A percentile compares a stretch with the other conserved stretches of the same genome.
These are phyloP conservation scores for Nicotiana tabacum DNA, from an alignment of 257 asterid genomes.

Conservation along the genomic window DNA sequence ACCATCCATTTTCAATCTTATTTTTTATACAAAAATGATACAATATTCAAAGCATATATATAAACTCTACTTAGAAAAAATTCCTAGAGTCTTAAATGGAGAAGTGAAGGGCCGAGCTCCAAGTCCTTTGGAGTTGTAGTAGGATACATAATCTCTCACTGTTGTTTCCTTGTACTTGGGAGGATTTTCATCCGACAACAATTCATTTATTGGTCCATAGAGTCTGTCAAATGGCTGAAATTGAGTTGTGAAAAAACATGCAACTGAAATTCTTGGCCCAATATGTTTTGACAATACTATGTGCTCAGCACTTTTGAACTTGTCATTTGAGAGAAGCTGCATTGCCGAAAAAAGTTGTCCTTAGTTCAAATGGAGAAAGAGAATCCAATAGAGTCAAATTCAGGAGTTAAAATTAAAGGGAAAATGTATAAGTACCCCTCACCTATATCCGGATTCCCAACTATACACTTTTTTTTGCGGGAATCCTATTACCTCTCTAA, in stretches of 20 bases:
- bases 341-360: neutral
- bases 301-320: constrained; percentile 32
- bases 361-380: too few relatives aligned
- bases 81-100: neutral
- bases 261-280: constrained; percentile 56
- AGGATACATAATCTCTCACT: neutral
- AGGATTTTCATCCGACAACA: constrained; percentile 38
- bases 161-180: constrained; percentile 39
- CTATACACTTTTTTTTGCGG: too few relatives aligned
- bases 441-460: too few relatives aligned
- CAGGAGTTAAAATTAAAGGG: too few relatives aligned
- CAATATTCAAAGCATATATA: neutral
- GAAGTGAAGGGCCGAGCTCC: neutral
- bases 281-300: constrained; percentile 43
- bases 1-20: too few relatives aligned
- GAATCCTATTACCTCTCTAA: too few relatives aligned
- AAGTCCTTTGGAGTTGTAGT: constrained; percentile 1
- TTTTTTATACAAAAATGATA: too few relatives aligned
- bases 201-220: constrained; percentile 50
- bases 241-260: constrained; percentile 63
- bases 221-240: constrained; percentile 27
- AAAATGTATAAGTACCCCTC: too few relatives aligned
- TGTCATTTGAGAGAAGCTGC: constrained; percentile 19
- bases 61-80: too few relatives aligned
- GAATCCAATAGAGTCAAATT: too few relatives aligned